Conservation (phyloP, 352 stramenopile genomes). For the Globisporangium echinulatum region DNA sequence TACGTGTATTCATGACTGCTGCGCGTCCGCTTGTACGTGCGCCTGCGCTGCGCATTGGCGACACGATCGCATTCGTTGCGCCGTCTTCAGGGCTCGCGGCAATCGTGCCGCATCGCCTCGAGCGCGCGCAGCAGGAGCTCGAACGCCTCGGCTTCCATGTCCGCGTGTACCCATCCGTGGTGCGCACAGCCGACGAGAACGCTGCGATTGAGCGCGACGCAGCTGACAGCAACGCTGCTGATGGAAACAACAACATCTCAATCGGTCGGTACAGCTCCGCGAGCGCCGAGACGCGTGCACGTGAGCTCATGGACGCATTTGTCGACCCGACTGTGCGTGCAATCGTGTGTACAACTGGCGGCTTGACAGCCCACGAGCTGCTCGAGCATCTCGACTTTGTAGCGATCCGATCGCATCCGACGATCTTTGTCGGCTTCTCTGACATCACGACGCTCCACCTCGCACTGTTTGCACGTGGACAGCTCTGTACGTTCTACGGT, state of each 20-base stretch:
- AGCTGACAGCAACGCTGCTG: background rate
- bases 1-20: background rate
- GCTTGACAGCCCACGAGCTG: constrained; percentile 53
- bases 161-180: constrained; percentile 41
- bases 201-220: constrained; percentile 2
- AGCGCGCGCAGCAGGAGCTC: constrained; percentile 27
- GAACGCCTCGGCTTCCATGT: constrained; percentile 32
- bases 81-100: constrained; percentile 37
- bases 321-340: constrained; percentile 25
- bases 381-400: constrained; percentile 59
- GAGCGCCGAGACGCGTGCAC: constrained; percentile 28
- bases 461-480: constrained; percentile 31
- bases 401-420: constrained; percentile 30
- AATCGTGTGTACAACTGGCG: constrained; percentile 53
- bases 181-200: constrained; percentile 26
- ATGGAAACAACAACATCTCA: background rate
- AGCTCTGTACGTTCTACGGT: constrained; percentile 56
- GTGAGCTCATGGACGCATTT: constrained; percentile 53
- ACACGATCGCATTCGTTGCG: constrained; percentile 49
- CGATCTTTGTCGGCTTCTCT: constrained; percentile 53
- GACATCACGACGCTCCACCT: constrained; percentile 62
- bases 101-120: constrained; percentile 33
- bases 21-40: constrained; percentile 8
- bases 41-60: constrained; percentile 21
- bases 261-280: constrained; percentile 36